These are phyloP conservation scores for Hippophae gyantsensis DNA, from an alignment of 306 rosid genomes.

Conservation along the genomic window DNA sequence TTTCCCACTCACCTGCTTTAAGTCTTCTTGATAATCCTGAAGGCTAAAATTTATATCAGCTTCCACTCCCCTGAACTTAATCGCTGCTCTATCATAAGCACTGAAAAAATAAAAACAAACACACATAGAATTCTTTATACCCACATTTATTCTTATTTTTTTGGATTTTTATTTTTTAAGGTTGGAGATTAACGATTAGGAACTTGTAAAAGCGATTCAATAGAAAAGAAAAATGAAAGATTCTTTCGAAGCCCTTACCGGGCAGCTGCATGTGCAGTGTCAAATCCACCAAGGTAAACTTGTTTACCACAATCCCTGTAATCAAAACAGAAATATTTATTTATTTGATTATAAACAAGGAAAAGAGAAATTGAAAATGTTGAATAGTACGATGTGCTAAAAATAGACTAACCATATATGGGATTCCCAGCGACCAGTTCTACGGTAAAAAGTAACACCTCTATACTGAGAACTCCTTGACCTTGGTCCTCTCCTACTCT, in stretches of 20 bases:
- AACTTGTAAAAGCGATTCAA: too few species aligned
- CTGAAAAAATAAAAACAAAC: constrained; percentile 26
- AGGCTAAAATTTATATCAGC: constrained; percentile 91
- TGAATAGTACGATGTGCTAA: background rate
- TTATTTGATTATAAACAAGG: background rate
- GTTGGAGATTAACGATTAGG: too few species aligned
- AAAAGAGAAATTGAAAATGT: background rate
- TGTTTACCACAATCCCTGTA: constrained; percentile 98
- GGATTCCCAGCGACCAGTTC: constrained; percentile 99
- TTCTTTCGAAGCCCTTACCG: constrained; percentile 43
- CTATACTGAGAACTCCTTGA: constrained; percentile 92
- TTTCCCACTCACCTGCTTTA: constrained; percentile 58
- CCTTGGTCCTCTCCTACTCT: constrained; percentile 93
- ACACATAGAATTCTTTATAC: background rate
- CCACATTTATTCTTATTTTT: background rate
- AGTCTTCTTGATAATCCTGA: constrained; percentile 83
- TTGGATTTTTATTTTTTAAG: too few species aligned
- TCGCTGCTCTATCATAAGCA: constrained; percentile 97
- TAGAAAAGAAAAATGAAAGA: too few species aligned
- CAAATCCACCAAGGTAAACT: constrained; percentile 99
- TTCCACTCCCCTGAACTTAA: constrained; percentile 88
- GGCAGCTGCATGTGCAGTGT: constrained; percentile 99
- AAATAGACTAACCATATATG: constrained; percentile 65
- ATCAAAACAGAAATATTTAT: constrained; percentile 9
- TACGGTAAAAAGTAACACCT: constrained; percentile 95